Percentiles rank a stretch among this genome's conserved stretches.
Conservation (phyloP, 192 early-diverging fungal species). For the Entomortierella lignicola region DNA sequence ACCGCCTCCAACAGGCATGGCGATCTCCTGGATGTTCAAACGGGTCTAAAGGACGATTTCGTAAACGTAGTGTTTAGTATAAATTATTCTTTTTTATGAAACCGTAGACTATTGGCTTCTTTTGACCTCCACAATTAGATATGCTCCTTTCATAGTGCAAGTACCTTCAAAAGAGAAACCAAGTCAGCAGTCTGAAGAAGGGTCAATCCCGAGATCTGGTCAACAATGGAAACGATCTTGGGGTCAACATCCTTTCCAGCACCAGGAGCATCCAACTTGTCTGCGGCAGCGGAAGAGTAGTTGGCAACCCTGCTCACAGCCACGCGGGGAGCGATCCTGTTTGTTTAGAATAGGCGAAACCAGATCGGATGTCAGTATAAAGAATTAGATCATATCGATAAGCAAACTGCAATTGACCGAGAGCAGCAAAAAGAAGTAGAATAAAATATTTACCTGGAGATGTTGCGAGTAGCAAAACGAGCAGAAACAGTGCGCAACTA, state of each 20-base stretch:
- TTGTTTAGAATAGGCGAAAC: neutral
- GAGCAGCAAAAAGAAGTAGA: neutral
- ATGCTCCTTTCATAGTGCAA: no score
- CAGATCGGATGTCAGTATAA: neutral
- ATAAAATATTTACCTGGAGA: slow-evolving; percentile 19
- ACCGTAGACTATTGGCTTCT: no score
- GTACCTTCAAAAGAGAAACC: slow-evolving; percentile 90
- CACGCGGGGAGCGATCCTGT: slow-evolving; percentile 45
- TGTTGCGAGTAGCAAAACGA: slow-evolving; percentile 37
- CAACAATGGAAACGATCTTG: slow-evolving; percentile 87
- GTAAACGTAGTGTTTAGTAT: neutral
- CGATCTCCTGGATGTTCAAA: slow-evolving; percentile 93
- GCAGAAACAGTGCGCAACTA: slow-evolving; percentile 44
- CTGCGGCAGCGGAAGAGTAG: slow-evolving; percentile 43
- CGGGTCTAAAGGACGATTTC: slow-evolving; percentile 62
- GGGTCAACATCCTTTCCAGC: slow-evolving; percentile 65
- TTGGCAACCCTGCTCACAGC: slow-evolving; percentile 50
- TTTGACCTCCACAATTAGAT: no score
- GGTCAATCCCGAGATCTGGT: slow-evolving; percentile 90
- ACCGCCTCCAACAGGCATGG: slow-evolving; percentile 81
- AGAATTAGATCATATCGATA: neutral
- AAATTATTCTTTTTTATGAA: no score
- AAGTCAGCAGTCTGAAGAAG: slow-evolving; percentile 94
- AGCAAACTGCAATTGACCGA: neutral
- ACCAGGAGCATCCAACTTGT: slow-evolving; percentile 74